Conservation (phyloP, 1,139 yeast genomes). For the Taiozyma sp. region DNA sequence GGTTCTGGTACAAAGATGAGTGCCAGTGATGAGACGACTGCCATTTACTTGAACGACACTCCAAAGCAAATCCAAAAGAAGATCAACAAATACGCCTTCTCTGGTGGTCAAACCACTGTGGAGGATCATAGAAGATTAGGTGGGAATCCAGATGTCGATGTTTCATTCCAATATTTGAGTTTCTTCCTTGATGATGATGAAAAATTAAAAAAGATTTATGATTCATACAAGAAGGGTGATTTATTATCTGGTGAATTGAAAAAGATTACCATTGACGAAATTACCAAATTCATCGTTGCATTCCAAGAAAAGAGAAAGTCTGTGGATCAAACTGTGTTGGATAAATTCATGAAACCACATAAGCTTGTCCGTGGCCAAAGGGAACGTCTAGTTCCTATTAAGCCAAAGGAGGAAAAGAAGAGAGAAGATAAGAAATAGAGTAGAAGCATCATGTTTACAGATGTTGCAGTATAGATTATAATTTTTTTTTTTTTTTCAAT, state of each 20-base stretch:
- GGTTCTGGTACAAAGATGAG: constrained; percentile 98
- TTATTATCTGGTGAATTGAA: constrained; percentile 92
- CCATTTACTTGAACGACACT: constrained; percentile 93
- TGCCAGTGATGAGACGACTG: constrained; percentile 79
- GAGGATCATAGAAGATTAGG: constrained; percentile 90
- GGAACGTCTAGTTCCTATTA: constrained; percentile 66
- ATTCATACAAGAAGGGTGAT: constrained; percentile 73
- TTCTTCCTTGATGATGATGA: constrained; percentile 89
- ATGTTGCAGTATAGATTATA: not conserved
- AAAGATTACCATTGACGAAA: constrained; percentile 72
- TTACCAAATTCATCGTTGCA: constrained; percentile 70
- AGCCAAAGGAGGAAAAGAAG: constrained; percentile 38
- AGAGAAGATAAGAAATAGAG: constrained; percentile 9
- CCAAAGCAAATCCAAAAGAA: constrained; percentile 89
- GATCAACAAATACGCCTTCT: constrained; percentile 93
- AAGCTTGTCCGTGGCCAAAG: constrained; percentile 67
- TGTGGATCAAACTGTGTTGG: constrained; percentile 63
- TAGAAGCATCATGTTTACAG: not conserved
- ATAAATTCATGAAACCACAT: constrained; percentile 79
- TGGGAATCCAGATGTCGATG: constrained; percentile 95
- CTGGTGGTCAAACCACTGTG: constrained; percentile 85
- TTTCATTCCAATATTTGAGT: constrained; percentile 86
- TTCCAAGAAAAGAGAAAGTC: constrained; percentile 76
- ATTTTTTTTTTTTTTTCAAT: too few relatives aligned
- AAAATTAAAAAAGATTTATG: constrained; percentile 55